Evolutionary conservation across 2,329 filamentous ascomycete genomes (phyloP).

Genomic region (Bipolaris bicolor): DNA sequence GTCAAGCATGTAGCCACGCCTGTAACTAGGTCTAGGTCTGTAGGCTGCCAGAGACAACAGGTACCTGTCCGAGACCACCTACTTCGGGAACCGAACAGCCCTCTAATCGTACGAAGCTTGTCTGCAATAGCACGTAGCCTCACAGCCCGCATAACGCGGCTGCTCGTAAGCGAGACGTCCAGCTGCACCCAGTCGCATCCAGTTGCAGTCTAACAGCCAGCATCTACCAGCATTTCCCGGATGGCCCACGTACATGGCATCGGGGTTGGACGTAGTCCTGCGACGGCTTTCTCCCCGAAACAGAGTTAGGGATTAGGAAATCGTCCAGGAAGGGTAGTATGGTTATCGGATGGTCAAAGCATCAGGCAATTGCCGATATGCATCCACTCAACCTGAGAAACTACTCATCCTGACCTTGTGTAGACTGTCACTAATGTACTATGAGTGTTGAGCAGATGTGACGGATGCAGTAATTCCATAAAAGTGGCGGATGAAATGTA

Average conservation of each 20-base stretch:
- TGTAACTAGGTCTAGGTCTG: no score
- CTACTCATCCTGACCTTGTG: no score
- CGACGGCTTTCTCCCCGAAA: neutral
- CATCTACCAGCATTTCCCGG: no score
- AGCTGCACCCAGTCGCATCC: neutral
- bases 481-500: neutral
- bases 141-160: neutral
- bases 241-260: no score
- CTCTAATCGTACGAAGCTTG: neutral
- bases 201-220: neutral
- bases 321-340: neutral
- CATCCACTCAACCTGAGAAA: neutral
- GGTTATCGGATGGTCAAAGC: neutral
- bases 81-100: slow-evolving; percentile 3
- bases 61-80: slow-evolving; percentile 7
- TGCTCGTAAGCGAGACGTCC: neutral
- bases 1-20: no score
- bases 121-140: slow-evolving; percentile 3
- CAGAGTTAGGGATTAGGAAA: neutral
- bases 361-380: neutral
- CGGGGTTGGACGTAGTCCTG: no score
- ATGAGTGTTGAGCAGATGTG: neutral
- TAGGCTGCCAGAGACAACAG: slow-evolving; percentile 9
- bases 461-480: neutral
- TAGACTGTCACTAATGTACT: no score